These are phyloP conservation scores for Gaertneriomyces semiglobifer DNA, from an alignment of 192 early-diverging fungal genomes.

Conservation along the genomic window DNA sequence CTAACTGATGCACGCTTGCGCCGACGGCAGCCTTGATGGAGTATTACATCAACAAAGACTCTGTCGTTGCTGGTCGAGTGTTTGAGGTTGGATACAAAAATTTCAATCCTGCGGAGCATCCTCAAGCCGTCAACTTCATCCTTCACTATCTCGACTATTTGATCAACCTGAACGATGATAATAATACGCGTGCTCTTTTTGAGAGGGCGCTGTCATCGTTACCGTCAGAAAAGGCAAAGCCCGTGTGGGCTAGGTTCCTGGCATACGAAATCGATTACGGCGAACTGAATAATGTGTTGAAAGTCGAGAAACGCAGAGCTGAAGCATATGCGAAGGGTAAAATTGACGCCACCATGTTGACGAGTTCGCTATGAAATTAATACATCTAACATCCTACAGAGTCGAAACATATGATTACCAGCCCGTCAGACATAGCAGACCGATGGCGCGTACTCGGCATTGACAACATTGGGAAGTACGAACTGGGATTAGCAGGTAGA, in stretches of 20 bases:
- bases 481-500: conserved; percentile 69
- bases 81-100: conserved; percentile 85
- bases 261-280: conserved; percentile 87
- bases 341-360: neutral
- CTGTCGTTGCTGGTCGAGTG: conserved; percentile 76
- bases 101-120: conserved; percentile 61
- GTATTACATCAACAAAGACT: conserved; percentile 84
- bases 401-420: conserved; percentile 1
- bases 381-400: conserved; percentile 10
- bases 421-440: conserved; percentile 44
- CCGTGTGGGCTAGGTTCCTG: conserved; percentile 79
- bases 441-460: conserved; percentile 78
- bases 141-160: conserved; percentile 82
- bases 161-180: conserved; percentile 85
- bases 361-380: conserved; percentile 1
- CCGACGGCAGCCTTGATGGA: conserved; percentile 73
- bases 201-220: conserved; percentile 77
- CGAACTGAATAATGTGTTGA: conserved; percentile 69
- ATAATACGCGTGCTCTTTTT: conserved; percentile 86
- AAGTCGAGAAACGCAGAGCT: conserved; percentile 72
- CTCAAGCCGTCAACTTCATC: conserved; percentile 57
- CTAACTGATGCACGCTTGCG: neutral
- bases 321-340: conserved; percentile 71
- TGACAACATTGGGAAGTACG: conserved; percentile 63
- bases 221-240: conserved; percentile 63